Percentiles rank a stretch among this genome's conserved stretches.
These are phyloP conservation scores for Aureobasidium uvarum DNA, from an alignment of 2,329 filamentous ascomycete species.

Conservation along the genomic window DNA sequence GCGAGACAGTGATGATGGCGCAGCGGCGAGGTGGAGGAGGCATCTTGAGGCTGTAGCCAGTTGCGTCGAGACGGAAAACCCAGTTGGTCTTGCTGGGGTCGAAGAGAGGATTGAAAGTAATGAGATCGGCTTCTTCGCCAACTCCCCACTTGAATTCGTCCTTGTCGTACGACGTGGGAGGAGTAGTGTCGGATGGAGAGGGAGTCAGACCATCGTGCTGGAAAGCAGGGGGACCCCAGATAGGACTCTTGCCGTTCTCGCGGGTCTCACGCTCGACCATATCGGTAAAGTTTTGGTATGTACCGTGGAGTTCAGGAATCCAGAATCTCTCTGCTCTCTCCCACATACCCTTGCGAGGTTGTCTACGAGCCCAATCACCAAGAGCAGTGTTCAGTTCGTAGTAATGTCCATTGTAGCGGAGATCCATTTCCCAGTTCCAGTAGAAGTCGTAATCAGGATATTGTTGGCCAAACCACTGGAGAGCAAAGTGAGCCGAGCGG, in stretches of 20 bases:
- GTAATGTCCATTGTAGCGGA: conserved; percentile 75
- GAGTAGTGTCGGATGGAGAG: conserved; percentile 62
- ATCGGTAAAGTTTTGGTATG: conserved; percentile 65
- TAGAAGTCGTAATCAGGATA: conserved; percentile 54
- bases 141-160: conserved; percentile 75
- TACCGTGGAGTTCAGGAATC: conserved; percentile 66
- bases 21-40: conserved; percentile 66
- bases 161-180: conserved; percentile 57
- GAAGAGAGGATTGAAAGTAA: conserved; percentile 76
- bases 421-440: conserved; percentile 93
- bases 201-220: conserved; percentile 53
- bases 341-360: conserved; percentile 71
- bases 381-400: conserved; percentile 74
- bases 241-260: conserved; percentile 50
- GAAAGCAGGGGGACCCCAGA: conserved; percentile 63
- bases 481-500: conserved; percentile 56
- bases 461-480: conserved; percentile 54
- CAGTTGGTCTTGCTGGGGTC: conserved; percentile 70
- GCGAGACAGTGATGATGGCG: conserved; percentile 75
- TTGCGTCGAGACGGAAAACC: conserved; percentile 67
- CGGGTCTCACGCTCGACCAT: conserved; percentile 61
- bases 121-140: conserved; percentile 70
- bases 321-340: conserved; percentile 72
- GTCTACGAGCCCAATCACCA: conserved; percentile 61
- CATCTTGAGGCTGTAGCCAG: conserved; percentile 59